Base-by-base conservation (phyloP, 2,329 filamentous ascomycete species). In the Neopestalotiopsis clavispora region DNA sequence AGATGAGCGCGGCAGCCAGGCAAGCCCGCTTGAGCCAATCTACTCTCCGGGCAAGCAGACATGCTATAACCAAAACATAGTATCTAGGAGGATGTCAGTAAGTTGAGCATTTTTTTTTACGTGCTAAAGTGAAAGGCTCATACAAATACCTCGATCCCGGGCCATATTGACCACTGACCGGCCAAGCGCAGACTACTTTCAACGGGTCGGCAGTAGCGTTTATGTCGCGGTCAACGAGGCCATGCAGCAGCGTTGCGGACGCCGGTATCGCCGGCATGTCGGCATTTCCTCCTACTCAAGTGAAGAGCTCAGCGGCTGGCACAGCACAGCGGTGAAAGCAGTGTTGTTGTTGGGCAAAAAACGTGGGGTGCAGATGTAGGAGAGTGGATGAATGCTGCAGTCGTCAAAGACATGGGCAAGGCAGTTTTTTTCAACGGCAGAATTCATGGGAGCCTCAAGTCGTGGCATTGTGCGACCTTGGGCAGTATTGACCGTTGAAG, bases 121-220 rank as follows among this genome's bases (percentile, higher is more conserved):
- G 28, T 40, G 20, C 2, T 17, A 20, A 10, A 14, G 9, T 34
- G 23, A 59, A 28, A 14, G 23, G n/a, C 13, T 58, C 80, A 73
- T 76, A 83, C 80, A 83, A 69, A n/a, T 79, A 69, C 67, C 81
- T 76, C 7, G 80, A 80, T 6, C 81, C 81, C 1, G 79, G 76
- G 0, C 81, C 81, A 72, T 83, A 83, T 69, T 83, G 81, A 9
- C 80, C 81, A 3, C 80, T 82, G 4, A 83, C 76, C 4, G 80
- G 80, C 80, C 80, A 83, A n/a, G 80, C 81, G 70, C 81, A 83
- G 14, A 83, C 73, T 57, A 83, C 80, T 60, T 80, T 75, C 32
- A 78, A 68, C 59, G 71, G 58, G 34, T 70, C 2, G 62, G 42
- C 69, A n/a, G 77, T 76, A 56, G 72, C 71, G 42, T 70, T 68